Evolutionary conservation across 805 yeast species (phyloP), one percentile per base, ranked within the genome.

Genomic region (Hanseniaspora lindneri): DNA sequence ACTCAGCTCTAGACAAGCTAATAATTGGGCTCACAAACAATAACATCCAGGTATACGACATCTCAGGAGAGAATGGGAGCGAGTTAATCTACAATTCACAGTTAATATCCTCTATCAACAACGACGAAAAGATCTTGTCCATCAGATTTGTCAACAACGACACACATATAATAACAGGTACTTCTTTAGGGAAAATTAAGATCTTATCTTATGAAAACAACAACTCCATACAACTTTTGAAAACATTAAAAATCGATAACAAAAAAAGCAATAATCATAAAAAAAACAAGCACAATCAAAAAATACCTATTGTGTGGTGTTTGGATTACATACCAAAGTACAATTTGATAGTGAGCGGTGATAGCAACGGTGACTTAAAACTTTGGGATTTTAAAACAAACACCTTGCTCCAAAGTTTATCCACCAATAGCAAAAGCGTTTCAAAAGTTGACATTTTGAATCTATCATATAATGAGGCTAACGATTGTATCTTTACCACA

Each of bases 1-100:
- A 78, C 54, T 71, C 73, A 21, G 66, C 73, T 20, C 83, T 80
- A 41, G 66, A 72, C 51, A 76, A 72, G 56, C 66, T 92, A 30
- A 85, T 95, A 1, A 83, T 84, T 0, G 98, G 97, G 3, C 89
- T 97, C 64, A 98, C 92, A 56, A 94, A 88, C 60, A 98, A 98
- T 21, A 71, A 85, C 6, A 87, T 89, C 9, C 94, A 83, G 1
- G 63, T 92, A 3, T 70, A 87, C 16, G 86, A 86, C 58, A 77
- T 88, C n/a, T 69, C 84, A 7, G 95, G 92, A 13, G 96, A 95
- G 16, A 70, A 70, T 23, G n/a, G 36, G 19, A 46, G 24, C 25
- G 49, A n/a, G 95, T 94, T 10, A 74, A 74, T 19, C 67, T 89
- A 56, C 95, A 84, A 60, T 86, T 81, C 61, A 80, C 74, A 50